Base-by-base conservation (phyloP, 176 grass and related monocot species). In the Zoysia japonica region DNA sequence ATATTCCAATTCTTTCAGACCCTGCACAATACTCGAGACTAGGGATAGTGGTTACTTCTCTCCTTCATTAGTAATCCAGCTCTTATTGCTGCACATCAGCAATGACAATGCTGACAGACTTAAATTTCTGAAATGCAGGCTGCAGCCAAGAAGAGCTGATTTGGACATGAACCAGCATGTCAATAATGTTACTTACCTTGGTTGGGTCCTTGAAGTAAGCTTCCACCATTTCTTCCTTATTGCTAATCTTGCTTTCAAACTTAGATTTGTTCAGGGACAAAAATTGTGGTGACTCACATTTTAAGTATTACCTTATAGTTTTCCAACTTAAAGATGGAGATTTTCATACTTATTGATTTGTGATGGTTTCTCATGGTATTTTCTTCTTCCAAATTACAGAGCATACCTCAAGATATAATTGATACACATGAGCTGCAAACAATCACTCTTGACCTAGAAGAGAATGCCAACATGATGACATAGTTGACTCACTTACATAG, bases 161-260 rank as follows among this genome's bases (percentile, higher is more conserved):
- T 62, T 99, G 63, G 96, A 99, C 85, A 99, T 95, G 96, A 99
- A 99, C 76, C 92, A 99, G 75, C 96, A 99, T 88, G 96, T 99
- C 51, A 99, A 99, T 84, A 93, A 99, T 87, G 96, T 99, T 44
- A 99, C 96, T 75, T 99, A 93, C 86, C 93, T 99, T 17, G 96
- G 96, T 71, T 99, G 96, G 96, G 88, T 95, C 68, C 90, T 99
- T 8, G 96, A 99, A 92, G 96, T 99, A 86, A 84, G 90, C 84
- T 17, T 41, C 38, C 15, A 73, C 47, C 14, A 52, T 11, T 46
- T 5, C 28, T 63, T 68, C 14, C 61, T 66, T 76, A 50, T n/a
- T 38, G 3, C 28, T 74, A 16, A 43, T 39, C 28, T 47, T 48
- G 20, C 46, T 60, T 79, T 75, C 9, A 35, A 68, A 47, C 69